These are phyloP conservation scores for Pharus latifolius DNA, from an alignment of 176 grass and related monocot genomes.

Conservation along the genomic window DNA sequence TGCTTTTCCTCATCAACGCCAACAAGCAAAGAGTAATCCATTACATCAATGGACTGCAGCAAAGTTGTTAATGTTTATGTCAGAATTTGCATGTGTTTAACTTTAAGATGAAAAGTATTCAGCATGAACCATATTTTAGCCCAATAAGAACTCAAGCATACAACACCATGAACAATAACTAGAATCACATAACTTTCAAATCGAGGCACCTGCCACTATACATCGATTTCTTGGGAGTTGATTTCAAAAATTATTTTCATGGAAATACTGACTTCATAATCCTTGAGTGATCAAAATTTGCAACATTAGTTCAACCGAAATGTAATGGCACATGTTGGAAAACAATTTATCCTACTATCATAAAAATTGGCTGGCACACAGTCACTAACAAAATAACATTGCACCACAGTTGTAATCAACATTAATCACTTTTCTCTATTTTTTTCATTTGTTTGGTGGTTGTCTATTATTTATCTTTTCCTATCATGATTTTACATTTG, in stretches of 20 bases:
- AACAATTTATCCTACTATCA: no score
- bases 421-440: background rate
- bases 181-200: background rate
- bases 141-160: background rate
- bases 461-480: background rate
- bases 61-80: conserved; percentile 19
- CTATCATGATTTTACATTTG: background rate
- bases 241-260: no score
- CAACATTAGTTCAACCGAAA: no score
- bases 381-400: no score
- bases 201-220: background rate
- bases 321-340: no score
- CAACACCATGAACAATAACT: background rate
- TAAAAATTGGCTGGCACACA: no score
- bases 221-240: no score
- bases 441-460: background rate
- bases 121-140: background rate
- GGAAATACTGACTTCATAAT: no score
- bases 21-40: conserved; percentile 95
- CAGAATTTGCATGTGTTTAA: conserved; percentile 7
- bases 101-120: background rate
- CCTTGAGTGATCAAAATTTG: no score
- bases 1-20: conserved; percentile 87
- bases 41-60: conserved; percentile 86
- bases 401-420: background rate